Evolutionary conservation across 2,329 filamentous ascomycete species (phyloP).

Genomic region (Emericellopsis cladophorae): DNA sequence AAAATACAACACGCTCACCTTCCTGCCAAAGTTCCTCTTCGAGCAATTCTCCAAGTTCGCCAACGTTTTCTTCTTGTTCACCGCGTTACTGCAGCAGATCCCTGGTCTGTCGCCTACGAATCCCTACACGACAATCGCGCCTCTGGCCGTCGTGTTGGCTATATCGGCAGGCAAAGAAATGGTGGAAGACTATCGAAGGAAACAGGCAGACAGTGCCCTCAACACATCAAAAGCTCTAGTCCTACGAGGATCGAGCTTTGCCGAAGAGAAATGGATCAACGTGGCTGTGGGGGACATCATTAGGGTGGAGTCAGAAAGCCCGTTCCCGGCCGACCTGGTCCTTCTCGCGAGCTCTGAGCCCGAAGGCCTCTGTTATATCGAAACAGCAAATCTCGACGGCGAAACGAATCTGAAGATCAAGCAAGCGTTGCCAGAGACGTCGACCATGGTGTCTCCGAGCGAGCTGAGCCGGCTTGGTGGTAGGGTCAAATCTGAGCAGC

Average conservation of each 20-base stretch:
- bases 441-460: constrained; percentile 70
- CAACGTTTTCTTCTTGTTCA: constrained; percentile 99
- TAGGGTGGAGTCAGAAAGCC: constrained; percentile 84
- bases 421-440: constrained; percentile 88
- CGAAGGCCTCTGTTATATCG: constrained; percentile 95
- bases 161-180: constrained; percentile 95
- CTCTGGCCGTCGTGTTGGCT: constrained; percentile 76
- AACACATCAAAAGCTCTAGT: constrained; percentile 82
- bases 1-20: constrained; percentile 91
- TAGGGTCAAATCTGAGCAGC: constrained; percentile 84
- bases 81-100: constrained; percentile 86
- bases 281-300: constrained; percentile 87
- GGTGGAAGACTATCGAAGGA: constrained; percentile 85
- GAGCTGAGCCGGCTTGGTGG: constrained; percentile 81
- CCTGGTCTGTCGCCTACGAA: constrained; percentile 92
- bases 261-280: constrained; percentile 86
- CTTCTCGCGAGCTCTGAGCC: constrained; percentile 91
- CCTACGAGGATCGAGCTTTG: constrained; percentile 70
- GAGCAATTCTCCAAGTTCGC: constrained; percentile 99
- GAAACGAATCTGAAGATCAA: constrained; percentile 99
- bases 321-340: constrained; percentile 89
- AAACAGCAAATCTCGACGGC: constrained; percentile 93
- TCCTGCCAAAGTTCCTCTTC: constrained; percentile 91
- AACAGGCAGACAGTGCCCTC: constrained; percentile 71
- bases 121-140: constrained; percentile 88